Base-by-base conservation (phyloP, 2,329 filamentous ascomycete genomes). In the Cladorrhinum sp. region DNA sequence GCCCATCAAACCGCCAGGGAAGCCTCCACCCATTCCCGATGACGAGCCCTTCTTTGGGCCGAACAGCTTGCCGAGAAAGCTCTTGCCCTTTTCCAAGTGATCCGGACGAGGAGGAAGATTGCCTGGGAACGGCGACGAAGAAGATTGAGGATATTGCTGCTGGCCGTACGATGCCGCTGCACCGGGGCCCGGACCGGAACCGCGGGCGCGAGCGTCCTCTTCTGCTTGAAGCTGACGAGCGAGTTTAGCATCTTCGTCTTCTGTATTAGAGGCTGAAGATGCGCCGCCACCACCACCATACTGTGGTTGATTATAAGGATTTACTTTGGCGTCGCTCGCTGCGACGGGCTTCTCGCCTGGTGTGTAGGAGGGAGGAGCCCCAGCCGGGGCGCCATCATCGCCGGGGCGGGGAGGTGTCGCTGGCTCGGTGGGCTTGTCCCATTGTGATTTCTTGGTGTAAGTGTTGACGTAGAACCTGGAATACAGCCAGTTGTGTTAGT, bases 401-500 rank as follows among this genome's bases (percentile, higher is more conserved):
- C 72, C 74, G 7, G 81, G 18, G 83, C 18, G 62, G 58, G 24
- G 84, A 2, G 65, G 66, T 2, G 54, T 83, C 56, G 86, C 85
- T 49, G 90, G 87, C 57, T 81, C 81, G 38, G 86, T 91, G 18
- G 92, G 92, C 67, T 85, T 88, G 3, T 96, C 90, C 93, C 93
- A 97, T 81, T 93, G 90, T 4, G 93, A 96, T 72, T 89, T 83
- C 70, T 95, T 95, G 65, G 92, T 96, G 75, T 87, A 85, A 63
- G 90, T 85, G 78, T 97, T 95, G 62, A 96, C 90, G 78, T 90
- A 97, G 83, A 95, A 96, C 88, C 89, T 92, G 64, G 8, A 7
- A 29, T 22, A 6, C 50, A 24, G 8, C n/a, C 4, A 36, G 22
- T 18, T n/a, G 55, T 57, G 57, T 55, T 58, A 29, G 60, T 41